Base-by-base conservation (phyloP, 345 rosid genomes). In the Noccaea bulbosa region DNA sequence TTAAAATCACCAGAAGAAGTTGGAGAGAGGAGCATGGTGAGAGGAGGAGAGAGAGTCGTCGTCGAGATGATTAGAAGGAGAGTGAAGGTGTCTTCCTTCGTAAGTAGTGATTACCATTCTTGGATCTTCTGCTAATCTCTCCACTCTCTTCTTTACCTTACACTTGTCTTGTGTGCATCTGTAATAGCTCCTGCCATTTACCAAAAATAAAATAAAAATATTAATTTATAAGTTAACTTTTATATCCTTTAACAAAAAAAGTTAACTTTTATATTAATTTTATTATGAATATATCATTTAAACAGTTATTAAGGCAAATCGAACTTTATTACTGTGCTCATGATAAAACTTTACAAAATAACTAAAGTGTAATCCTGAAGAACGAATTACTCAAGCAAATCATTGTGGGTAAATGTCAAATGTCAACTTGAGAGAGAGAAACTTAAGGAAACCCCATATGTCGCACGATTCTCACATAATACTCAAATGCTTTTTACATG, bases 41-140 rank as follows among this genome's bases (percentile, higher is more conserved):
- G 87, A 50, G 11, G 84, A 82, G 12, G 67, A 70, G 30, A 50
- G 62, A 57, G 75, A 64, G 12, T 76, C 66, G 5, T 87, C 89
- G 41, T 91, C 96, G 1, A 74, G 79, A 63, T 91, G 92, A 8
- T 82, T 88, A 2, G 98, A 88, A 0, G 99, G 99, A 5, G 93
- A 87, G 72, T 94, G 99, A 48, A 65, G 84, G 33, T 94, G 99
- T 58, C 99, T 82, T 33, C 99, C 99, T 79, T 94, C 99, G 55
- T 94, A 94, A 27, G 99, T 91, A 40, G 99, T 94, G 45, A 94
- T 94, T 39, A 94, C 99, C 99, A 94, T 94, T 77, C 98, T 83
- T 47, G 98, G 98, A 72, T 94, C 99, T 71, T 94, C 99, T 0
- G 98, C 98, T 79, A 94, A 78, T 84, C 99, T 84, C 79, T 94